Conservation (phyloP, 805 yeast genomes). For the Saturnispora serradocipensis region DNA sequence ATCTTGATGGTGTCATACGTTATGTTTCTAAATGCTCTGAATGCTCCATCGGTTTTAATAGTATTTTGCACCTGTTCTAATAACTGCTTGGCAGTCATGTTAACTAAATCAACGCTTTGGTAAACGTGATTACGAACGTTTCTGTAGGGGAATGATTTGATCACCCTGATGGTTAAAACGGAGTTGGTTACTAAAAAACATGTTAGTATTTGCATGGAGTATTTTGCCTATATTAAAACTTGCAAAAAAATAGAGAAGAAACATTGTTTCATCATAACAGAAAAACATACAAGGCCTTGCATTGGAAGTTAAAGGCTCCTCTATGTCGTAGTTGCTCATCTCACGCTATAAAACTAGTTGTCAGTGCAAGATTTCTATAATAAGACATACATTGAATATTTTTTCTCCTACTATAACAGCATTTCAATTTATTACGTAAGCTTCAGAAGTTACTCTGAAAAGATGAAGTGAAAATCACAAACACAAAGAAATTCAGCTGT, state of each 20-base stretch:
- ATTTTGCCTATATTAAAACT: neutral
- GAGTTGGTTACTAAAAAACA: conserved; percentile 42
- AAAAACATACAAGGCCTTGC: conserved; percentile 49
- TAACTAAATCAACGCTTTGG: conserved; percentile 58
- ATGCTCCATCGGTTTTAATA: conserved; percentile 48
- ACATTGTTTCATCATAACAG: neutral
- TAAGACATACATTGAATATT: neutral
- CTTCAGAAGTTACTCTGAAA: neutral
- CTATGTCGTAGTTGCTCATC: conserved; percentile 30
- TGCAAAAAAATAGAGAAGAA: neutral
- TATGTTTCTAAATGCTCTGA: conserved; percentile 77
- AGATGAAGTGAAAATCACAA: neutral
- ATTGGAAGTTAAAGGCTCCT: conserved; percentile 74
- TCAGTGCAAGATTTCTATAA: neutral
- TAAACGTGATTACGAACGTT: conserved; percentile 73
- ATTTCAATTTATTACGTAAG: neutral
- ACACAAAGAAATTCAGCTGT: neutral
- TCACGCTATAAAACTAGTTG: neutral
- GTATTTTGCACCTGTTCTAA: conserved; percentile 40
- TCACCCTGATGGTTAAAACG: conserved; percentile 72
- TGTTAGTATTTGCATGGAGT: neutral
- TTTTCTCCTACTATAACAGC: neutral
- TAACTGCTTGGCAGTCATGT: conserved; percentile 56
- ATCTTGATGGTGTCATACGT: conserved; percentile 69
- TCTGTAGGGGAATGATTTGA: conserved; percentile 87